phyloP scores from a whole-genome alignment of 257 asterid genomes.

The Solanum megistacrolobum region DNA sequence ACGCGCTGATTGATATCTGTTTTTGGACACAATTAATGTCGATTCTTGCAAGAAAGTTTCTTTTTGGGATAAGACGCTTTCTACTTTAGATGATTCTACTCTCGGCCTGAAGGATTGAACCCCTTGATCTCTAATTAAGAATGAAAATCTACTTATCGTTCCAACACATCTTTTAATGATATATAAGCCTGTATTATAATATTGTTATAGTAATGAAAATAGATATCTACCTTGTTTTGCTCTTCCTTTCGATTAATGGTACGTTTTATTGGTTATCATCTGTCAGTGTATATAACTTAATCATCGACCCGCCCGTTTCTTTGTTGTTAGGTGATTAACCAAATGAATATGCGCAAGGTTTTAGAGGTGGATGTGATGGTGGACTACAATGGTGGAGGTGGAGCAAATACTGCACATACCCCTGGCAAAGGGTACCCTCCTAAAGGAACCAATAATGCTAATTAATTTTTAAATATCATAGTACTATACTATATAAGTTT shows the following conservation, averaged over 20 bases:
- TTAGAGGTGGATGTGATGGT: not conserved
- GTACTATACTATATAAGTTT: not conserved
- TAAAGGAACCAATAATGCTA: not conserved
- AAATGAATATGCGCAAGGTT: conserved; percentile 1
- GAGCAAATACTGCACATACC: conserved; percentile 11
- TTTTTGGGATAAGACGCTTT: not conserved
- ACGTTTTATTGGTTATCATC: not conserved
- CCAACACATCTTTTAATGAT: not conserved
- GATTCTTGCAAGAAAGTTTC: not conserved
- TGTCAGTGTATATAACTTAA: not conserved
- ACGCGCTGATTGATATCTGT: rapidly evolving
- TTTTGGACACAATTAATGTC: not conserved
- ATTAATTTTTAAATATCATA: not conserved
- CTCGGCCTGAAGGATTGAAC: not conserved
- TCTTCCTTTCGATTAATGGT: not conserved
- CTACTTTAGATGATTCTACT: not conserved
- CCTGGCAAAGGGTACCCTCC: conserved; percentile 15
- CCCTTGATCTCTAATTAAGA: not conserved
- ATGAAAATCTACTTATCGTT: not conserved
- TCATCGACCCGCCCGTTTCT: not conserved
- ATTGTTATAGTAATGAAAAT: not conserved
- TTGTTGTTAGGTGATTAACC: not conserved
- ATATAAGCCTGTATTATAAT: not conserved
- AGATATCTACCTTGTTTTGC: not conserved
- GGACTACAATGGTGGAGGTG: conserved; percentile 15